A percentile compares a stretch with the other conserved stretches of the same genome.
phyloP scores from a whole-genome alignment of 2,329 filamentous ascomycete genomes.

The Nigrospora osmanthi region DNA sequence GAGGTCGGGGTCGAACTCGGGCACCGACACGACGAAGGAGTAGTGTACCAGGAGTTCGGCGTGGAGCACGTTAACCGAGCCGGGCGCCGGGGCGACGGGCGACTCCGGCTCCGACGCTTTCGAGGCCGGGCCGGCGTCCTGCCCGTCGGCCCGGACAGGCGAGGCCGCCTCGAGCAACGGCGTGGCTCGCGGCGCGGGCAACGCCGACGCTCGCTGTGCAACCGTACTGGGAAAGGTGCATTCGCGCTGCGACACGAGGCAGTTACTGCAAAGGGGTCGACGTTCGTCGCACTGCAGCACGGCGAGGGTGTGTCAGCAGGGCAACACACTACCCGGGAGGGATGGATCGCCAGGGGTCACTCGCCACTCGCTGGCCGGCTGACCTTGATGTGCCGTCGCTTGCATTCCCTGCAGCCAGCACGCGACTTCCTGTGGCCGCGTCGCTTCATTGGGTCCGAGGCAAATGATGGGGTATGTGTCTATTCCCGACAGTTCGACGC shows the following conservation, averaged over 20 bases:
- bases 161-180: too few relatives aligned
- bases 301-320: too few relatives aligned
- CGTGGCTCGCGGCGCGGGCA: too few relatives aligned
- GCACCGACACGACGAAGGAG: slow-evolving; percentile 16
- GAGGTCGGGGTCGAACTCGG: slow-evolving; percentile 8
- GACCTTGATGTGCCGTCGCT: slow-evolving; percentile 23
- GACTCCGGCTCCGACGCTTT: too few relatives aligned
- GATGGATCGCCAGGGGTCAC: too few relatives aligned
- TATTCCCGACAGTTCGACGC: too few relatives aligned
- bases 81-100: slow-evolving; percentile 1
- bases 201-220: too few relatives aligned
- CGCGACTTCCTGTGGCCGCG: slow-evolving; percentile 24
- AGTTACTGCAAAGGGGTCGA: slow-evolving; percentile 17
- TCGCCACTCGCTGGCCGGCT: neutral
- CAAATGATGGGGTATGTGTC: too few relatives aligned
- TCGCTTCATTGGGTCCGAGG: slow-evolving; percentile 3
- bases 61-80: slow-evolving; percentile 21
- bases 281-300: slow-evolving; percentile 18
- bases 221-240: slow-evolving; percentile 11
- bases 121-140: too few relatives aligned
- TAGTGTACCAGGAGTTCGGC: slow-evolving; percentile 26
- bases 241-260: slow-evolving; percentile 15
- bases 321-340: too few relatives aligned
- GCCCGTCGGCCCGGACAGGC: too few relatives aligned
- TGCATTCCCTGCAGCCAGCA: slow-evolving; percentile 21